Evolutionary conservation across 176 grass and related monocot genomes (phyloP).

Genomic region (Phragmites australis): DNA sequence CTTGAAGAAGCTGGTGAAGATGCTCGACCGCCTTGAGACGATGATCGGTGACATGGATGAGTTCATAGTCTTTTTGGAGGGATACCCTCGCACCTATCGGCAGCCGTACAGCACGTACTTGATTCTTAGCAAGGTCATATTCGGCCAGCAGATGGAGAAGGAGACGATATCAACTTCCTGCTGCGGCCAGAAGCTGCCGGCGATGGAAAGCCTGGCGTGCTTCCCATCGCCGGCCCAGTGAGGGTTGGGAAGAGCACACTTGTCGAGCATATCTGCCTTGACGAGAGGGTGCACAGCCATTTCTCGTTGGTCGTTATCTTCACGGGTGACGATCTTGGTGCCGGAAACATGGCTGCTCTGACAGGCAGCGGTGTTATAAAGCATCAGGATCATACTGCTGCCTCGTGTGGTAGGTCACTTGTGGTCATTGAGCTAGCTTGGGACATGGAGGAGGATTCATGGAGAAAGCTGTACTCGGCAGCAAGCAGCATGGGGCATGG

Average conservation of each 20-base stretch:
- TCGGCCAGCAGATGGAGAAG: constrained; percentile 34
- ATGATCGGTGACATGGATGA: constrained; percentile 23
- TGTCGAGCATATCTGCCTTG: constrained; percentile 36
- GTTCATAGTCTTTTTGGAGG: constrained; percentile 21
- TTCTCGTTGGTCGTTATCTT: constrained; percentile 21
- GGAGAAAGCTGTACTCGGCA: constrained; percentile 10
- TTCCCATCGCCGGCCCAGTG: constrained; percentile 18
- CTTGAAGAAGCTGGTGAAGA: neutral
- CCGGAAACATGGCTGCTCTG: neutral
- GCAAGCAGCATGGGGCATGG: neutral
- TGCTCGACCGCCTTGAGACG: neutral
- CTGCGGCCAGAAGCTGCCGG: neutral
- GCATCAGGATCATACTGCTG: constrained; percentile 15
- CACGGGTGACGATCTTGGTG: neutral
- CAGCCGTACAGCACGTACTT: constrained; percentile 3
- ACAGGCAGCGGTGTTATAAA: neutral
- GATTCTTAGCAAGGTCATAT: constrained; percentile 28
- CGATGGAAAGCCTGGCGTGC: neutral
- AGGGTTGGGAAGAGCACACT: constrained; percentile 54
- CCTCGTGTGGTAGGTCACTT: neutral
- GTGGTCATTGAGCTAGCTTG: constrained; percentile 4
- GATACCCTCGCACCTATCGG: constrained; percentile 24
- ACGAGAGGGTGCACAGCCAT: constrained; percentile 35
- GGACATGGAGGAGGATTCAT: neutral
- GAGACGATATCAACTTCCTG: constrained; percentile 28